phyloP scores from a whole-genome alignment of 345 rosid genomes.

The Jatropha curcas region DNA sequence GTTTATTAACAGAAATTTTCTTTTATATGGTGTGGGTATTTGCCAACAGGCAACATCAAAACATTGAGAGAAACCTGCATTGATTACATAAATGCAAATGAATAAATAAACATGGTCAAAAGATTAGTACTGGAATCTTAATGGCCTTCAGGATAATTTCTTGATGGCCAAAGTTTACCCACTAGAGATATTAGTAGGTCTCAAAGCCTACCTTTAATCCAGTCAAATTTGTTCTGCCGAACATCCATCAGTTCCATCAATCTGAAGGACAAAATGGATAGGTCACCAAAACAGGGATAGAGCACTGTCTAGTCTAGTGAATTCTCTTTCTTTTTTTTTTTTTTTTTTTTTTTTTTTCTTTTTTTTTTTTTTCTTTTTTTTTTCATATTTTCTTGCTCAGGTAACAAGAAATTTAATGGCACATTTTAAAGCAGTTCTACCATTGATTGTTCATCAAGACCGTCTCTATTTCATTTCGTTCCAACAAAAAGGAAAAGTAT shows the following conservation, averaged over 20 bases:
- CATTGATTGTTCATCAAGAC: not conserved
- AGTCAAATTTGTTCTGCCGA: not conserved
- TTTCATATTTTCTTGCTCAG: not conserved
- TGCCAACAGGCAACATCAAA: conserved; percentile 23
- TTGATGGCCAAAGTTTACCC: not conserved
- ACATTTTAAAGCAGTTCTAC: not conserved
- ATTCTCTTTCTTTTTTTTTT: too few species aligned
- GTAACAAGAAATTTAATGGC: not conserved
- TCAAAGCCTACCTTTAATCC: not conserved
- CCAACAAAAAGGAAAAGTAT: not conserved
- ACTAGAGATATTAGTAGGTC: not conserved
- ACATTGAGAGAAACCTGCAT: conserved; percentile 9
- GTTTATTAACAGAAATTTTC: conserved; percentile 13
- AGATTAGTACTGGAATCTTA: conserved; percentile 1
- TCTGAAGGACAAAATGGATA: not conserved
- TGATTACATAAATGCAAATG: not conserved
- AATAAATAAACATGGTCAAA: conserved; percentile 13
- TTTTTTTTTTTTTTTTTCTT: not conserved
- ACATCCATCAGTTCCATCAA: not conserved
- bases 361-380: not conserved
- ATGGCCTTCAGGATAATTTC: conserved; percentile 1
- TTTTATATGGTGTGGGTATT: conserved; percentile 7
- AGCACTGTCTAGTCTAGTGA: too few species aligned
- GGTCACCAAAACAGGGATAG: not conserved
- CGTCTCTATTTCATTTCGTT: not conserved